Conservation (phyloP, 768 basidiomycete genomes). For the Clathrus columnatus region DNA sequence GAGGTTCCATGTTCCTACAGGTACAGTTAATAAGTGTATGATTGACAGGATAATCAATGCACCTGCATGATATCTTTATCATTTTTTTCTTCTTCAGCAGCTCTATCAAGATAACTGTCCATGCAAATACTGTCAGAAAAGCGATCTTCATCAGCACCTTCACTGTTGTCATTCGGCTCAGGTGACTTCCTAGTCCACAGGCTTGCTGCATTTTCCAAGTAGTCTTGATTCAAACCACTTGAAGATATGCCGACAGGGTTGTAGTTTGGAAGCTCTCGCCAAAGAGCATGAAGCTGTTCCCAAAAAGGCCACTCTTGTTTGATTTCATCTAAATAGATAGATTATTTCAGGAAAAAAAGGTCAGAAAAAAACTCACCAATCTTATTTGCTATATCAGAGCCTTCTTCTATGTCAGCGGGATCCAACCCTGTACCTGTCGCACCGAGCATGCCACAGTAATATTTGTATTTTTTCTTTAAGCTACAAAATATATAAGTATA, state of each 20-base stretch:
- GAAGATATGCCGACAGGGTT: conserved; percentile 16
- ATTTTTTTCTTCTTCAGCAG: no score
- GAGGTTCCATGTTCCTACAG: no score
- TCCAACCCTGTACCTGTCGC: not conserved
- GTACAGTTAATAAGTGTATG: no score
- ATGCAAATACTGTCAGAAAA: no score
- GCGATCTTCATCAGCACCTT: no score
- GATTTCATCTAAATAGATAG: conserved; percentile 8
- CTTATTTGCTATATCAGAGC: not conserved
- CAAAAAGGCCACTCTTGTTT: conserved; percentile 21
- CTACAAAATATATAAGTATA: no score
- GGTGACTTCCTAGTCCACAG: not conserved
- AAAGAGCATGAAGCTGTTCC: conserved; percentile 22
- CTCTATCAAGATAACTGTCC: no score
- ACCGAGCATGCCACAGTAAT: not conserved
- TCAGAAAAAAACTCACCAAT: not conserved
- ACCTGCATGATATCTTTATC: no score
- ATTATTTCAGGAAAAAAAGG: not conserved
- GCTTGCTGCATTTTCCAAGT: not conserved
- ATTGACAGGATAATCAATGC: no score
- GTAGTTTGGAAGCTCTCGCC: conserved; percentile 24
- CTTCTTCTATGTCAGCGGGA: not conserved
- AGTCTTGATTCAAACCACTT: not conserved
- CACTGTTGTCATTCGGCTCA: no score
- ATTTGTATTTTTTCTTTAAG: not conserved